These are phyloP conservation scores for Amesomyces nigricolor DNA, from an alignment of 2,329 filamentous ascomycete genomes.

Conservation along the genomic window DNA sequence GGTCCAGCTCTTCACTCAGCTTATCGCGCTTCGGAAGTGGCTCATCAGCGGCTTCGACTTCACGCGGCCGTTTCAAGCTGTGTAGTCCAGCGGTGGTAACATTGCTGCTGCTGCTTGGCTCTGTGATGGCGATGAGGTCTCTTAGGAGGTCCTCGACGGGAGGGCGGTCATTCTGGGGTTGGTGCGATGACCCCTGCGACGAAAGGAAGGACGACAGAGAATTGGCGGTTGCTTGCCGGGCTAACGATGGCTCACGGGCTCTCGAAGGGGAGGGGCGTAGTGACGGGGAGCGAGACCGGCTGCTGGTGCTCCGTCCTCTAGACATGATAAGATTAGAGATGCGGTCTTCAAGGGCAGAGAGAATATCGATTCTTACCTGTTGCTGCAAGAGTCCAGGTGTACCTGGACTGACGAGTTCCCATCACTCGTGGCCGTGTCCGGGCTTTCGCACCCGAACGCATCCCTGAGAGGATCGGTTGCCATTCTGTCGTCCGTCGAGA, in stretches of 20 bases:
- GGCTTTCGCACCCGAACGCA: conserved; percentile 11
- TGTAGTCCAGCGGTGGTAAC: conserved; percentile 15
- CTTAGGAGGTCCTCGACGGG: conserved; percentile 21
- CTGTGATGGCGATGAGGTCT: conserved; percentile 20
- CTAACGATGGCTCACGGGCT: conserved; percentile 9
- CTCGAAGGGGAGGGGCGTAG: conserved; percentile 15
- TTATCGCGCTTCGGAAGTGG: conserved; percentile 28
- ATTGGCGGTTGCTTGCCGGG: conserved; percentile 16
- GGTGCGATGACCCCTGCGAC: conserved; percentile 8
- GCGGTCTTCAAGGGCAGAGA: background rate
- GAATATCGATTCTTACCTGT: conserved; percentile 16
- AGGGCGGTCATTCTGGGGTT: conserved; percentile 5
- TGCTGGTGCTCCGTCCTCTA: conserved; percentile 12
- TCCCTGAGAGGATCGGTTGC: conserved; percentile 4
- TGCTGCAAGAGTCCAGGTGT: conserved; percentile 21
- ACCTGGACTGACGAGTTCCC: conserved; percentile 24
- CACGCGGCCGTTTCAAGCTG: conserved; percentile 24
- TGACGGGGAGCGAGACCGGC: conserved; percentile 11
- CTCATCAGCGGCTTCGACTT: conserved; percentile 26
- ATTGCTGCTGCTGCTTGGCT: background rate
- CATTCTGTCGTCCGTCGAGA: conserved; percentile 10
- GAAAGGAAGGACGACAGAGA: conserved; percentile 17
- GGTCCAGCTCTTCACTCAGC: conserved; percentile 28
- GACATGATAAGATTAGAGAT: background rate
- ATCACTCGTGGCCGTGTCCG: conserved; percentile 19